Evolutionary conservation across 192 early-diverging fungal genomes (phyloP), one percentile per base, ranked within the genome.

Genomic region (Podila epicladia): DNA sequence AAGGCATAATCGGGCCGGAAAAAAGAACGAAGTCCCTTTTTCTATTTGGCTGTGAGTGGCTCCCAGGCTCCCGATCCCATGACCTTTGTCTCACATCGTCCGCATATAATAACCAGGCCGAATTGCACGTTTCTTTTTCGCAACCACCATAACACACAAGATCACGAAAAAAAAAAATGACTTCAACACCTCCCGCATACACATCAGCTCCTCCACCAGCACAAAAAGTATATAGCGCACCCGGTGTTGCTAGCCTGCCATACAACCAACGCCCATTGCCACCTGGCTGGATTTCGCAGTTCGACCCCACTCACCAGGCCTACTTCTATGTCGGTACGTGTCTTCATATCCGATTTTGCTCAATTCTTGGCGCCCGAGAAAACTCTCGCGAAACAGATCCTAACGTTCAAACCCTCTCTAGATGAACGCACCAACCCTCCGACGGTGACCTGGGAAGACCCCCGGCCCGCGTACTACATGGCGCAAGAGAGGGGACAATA

Each of bases 211-310:
- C 35, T 37, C 35, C 35, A 4, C 35, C 35, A 9, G 35, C 35
- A 37, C 35, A 62, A 35, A 22, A 62, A 62, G 11, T 9, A 24
- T 67, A 67, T 32, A 32, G 20, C n/a, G 58, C 68, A 22, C 68
- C 68, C 3, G 37, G 26, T 41, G 55, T 69, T 60, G 37, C 53
- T 38, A 70, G 15, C 24, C 48, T 70, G 19, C 68, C 68, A 1
- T 70, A 70, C 45, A 24, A 75, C 26, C 67, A 67, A 31, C 61
- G 66, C 28, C 65, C 65, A 22, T 69, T 75, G 22, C 74, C 74
- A n/a, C 67, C 74, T 57, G 74, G 74, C 15, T 75, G 65, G 65
- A 55, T 62, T n/a, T 75, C 74, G 28, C 61, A 75, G 53, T 75
- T 19, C 45, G 67, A 75, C 35, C 24, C 31, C 48, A 69, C 38